Base-by-base conservation (phyloP, 1,139 yeast genomes). In the Pneumocystis sp. region DNA sequence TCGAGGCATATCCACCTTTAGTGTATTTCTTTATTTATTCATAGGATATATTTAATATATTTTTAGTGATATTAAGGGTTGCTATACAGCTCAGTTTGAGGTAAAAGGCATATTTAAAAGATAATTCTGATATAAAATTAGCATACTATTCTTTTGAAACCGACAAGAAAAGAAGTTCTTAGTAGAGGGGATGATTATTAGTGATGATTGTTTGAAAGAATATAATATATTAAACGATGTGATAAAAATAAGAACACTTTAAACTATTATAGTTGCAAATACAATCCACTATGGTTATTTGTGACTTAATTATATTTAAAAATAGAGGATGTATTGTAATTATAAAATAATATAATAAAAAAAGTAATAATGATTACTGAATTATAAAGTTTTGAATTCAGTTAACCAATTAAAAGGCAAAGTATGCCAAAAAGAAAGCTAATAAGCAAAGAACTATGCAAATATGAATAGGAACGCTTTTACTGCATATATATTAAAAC, bases 1-100 rank as follows among this genome's bases (percentile, higher is more conserved):
- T 93, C 8, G 89, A 87, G 72, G 98, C 89, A 71, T 91, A 95
- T 72, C 97, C 97, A n/a, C 99, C 99, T n/a, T 79, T 93, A 71
- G 85, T 83, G 57, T 50, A 50, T 50, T 50, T 50, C 10, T 25
- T 25, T 25, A 50, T 25, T 50, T 25, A 4, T 50, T 3, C 25
- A 25, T 50, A 50, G n/a, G n/a, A 50, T 25, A 21, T 50, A 50
- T 10, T 50, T 50, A 25, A 50, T 50, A 12, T 25, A 45, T 50
- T 50, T 29, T 50, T 50, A 39, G 61, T 64, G 99, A 93, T 75
- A 76, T 80, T 62, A 82, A 79, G 69, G 98, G 97, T 25, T 83
- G 88, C 66, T 91, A 88, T 80, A 93, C 98, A 60, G 98, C 98
- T 0, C 99, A 93, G 76, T 93, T 77, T 73, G 99, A 93, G 76